Conservation (phyloP, 1,139 yeast species). For the Yamadazyma atlantica region DNA sequence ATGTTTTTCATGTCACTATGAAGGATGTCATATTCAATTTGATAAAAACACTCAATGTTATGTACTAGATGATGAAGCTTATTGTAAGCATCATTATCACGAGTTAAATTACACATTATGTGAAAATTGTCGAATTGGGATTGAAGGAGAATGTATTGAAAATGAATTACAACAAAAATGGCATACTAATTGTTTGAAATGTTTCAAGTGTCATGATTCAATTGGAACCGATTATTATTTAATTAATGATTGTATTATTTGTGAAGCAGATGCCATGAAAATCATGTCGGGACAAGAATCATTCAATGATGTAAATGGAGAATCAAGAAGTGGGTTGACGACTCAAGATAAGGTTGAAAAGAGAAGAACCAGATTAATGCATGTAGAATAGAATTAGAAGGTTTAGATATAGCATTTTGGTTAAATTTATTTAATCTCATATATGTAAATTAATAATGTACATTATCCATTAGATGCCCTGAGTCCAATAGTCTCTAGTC, state of each 20-base stretch:
- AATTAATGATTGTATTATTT: constrained; percentile 49
- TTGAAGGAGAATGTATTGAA: constrained; percentile 90
- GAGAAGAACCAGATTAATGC: constrained; percentile 44
- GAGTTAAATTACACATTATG: constrained; percentile 73
- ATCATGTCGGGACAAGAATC: constrained; percentile 25
- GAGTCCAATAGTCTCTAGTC: too few relatives aligned
- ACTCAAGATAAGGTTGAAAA: constrained; percentile 41
- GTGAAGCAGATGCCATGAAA: constrained; percentile 44
- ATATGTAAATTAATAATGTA: constrained; percentile 6
- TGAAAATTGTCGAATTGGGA: constrained; percentile 65
- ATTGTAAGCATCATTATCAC: constrained; percentile 83
- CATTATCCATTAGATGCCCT: constrained; percentile 4
- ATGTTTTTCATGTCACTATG: constrained; percentile 69
- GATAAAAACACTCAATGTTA: constrained; percentile 70
- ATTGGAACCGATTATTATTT: constrained; percentile 59
- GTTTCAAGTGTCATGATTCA: constrained; percentile 47
- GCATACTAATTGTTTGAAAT: constrained; percentile 63
- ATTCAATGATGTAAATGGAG: constrained; percentile 24
- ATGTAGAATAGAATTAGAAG: constrained; percentile 21
- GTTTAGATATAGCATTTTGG: background rate
- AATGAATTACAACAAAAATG: constrained; percentile 67
- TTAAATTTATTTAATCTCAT: constrained; percentile 1
- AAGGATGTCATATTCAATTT: constrained; percentile 55
- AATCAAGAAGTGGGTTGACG: constrained; percentile 22
- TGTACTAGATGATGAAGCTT: constrained; percentile 75